A percentile compares a stretch with the other conserved stretches of the same genome.
phyloP scores from a whole-genome alignment of 805 yeast genomes.

The Danielia oregonensis region DNA sequence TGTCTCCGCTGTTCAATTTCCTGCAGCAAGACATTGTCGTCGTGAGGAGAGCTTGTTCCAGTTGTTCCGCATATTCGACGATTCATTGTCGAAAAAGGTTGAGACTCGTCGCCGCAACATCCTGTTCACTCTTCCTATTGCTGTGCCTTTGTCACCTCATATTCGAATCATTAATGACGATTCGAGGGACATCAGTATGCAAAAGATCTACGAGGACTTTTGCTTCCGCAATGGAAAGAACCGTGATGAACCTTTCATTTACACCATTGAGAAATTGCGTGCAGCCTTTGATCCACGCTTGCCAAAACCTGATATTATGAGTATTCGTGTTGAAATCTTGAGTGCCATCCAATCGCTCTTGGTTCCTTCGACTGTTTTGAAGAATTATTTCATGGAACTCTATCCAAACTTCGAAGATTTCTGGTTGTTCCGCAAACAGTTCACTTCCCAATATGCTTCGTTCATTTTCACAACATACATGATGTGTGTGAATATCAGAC shows the following conservation, averaged over 20 bases:
- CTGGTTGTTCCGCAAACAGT: conserved; percentile 95
- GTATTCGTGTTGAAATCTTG: conserved; percentile 86
- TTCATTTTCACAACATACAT: conserved; percentile 88
- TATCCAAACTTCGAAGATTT: conserved; percentile 86
- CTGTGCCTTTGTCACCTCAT: conserved; percentile 92
- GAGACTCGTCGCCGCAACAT: conserved; percentile 85
- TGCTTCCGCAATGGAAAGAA: conserved; percentile 70
- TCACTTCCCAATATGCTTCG: conserved; percentile 91
- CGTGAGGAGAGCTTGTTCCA: conserved; percentile 95
- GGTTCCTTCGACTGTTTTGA: conserved; percentile 81
- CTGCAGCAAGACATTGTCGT: conserved; percentile 96
- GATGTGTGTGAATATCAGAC: conserved; percentile 90
- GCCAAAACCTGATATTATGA: conserved; percentile 87
- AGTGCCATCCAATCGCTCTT: conserved; percentile 83
- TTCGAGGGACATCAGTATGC: conserved; percentile 68
- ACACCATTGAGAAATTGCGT: conserved; percentile 77
- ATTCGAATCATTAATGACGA: conserved; percentile 87
- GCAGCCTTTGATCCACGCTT: conserved; percentile 92
- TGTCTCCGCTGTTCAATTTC: conserved; percentile 93
- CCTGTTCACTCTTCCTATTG: conserved; percentile 82
- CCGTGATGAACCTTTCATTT: conserved; percentile 87
- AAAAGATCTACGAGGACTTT: conserved; percentile 80
- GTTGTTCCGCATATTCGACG: conserved; percentile 83
- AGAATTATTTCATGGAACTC: conserved; percentile 66
- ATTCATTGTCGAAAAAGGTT: conserved; percentile 71